A percentile compares a stretch with the other conserved stretches of the same genome.
Conservation (phyloP, 257 asterid genomes). For the Lithospermum erythrorhizon region DNA sequence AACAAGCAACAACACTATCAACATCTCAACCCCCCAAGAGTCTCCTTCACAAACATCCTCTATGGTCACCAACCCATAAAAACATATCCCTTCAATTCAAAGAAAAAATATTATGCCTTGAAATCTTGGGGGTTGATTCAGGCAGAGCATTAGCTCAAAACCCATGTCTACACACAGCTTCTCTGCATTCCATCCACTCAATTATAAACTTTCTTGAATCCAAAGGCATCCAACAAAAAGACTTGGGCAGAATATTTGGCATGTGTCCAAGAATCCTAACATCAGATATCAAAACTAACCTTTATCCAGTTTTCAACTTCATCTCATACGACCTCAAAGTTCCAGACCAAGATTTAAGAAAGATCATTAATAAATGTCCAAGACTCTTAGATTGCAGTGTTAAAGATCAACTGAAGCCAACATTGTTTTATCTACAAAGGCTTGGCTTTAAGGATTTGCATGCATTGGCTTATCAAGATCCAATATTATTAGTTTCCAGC, state of each 20-base stretch:
- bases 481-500: constrained; percentile 63
- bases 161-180: constrained; percentile 52
- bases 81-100: constrained; percentile 73
- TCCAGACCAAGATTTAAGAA: constrained; percentile 45
- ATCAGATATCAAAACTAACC: constrained; percentile 42
- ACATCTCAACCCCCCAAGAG: constrained; percentile 50
- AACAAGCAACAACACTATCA: constrained; percentile 14
- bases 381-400: constrained; percentile 54
- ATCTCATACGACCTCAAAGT: constrained; percentile 48
- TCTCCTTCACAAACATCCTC: constrained; percentile 59
- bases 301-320: constrained; percentile 61
- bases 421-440: constrained; percentile 62
- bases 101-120: constrained; percentile 88
- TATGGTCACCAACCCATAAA: constrained; percentile 49
- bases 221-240: constrained; percentile 82
- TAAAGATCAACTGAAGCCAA: constrained; percentile 62
- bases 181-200: constrained; percentile 52
- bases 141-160: constrained; percentile 73
- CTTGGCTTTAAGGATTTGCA: constrained; percentile 51
- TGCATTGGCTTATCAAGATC: constrained; percentile 59
- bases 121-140: constrained; percentile 82
- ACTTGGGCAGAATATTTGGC: constrained; percentile 66
- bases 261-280: constrained; percentile 83
- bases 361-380: constrained; percentile 73
- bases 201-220: constrained; percentile 66